Evolutionary conservation across 352 stramenopile genomes (phyloP).

Genomic region (Phytophthora aleatoria): DNA sequence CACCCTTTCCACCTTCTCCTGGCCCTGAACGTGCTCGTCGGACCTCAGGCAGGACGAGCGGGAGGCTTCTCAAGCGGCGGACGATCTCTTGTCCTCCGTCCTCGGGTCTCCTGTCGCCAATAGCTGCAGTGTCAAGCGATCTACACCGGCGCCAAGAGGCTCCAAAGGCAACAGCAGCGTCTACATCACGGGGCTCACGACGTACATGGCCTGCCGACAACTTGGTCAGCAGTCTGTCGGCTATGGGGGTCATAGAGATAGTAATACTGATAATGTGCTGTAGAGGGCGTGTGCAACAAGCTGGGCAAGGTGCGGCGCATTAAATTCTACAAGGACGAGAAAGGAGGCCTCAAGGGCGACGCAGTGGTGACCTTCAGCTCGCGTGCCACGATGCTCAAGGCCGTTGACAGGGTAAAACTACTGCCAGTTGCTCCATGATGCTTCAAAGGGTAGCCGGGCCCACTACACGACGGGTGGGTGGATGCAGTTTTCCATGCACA

Average conservation of each 20-base stretch:
- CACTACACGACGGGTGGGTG: background rate
- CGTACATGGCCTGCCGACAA: conserved; percentile 84
- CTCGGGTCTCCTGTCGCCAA: conserved; percentile 9
- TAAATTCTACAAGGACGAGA: conserved; percentile 88
- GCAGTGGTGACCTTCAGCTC: conserved; percentile 85
- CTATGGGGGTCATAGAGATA: background rate
- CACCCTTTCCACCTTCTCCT: background rate
- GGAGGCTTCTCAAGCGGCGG: conserved; percentile 39
- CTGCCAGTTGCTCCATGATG: conserved; percentile 1
- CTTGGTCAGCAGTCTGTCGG: conserved; percentile 47
- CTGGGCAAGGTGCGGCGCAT: conserved; percentile 84
- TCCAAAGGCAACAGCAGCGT: conserved; percentile 69
- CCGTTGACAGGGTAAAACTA: conserved; percentile 70
- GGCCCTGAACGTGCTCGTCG: background rate
- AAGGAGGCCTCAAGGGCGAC: conserved; percentile 83
- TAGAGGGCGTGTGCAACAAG: conserved; percentile 72
- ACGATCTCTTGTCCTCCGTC: conserved; percentile 50
- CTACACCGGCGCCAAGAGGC: background rate
- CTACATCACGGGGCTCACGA: conserved; percentile 80
- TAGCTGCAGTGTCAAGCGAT: conserved; percentile 6
- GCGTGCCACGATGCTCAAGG: conserved; percentile 61
- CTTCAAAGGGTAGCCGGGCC: background rate
- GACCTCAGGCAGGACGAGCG: conserved; percentile 56
- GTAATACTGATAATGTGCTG: conserved; percentile 2
- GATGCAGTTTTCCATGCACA: conserved; percentile 4